A percentile compares a stretch with the other conserved stretches of the same genome.
phyloP scores from a whole-genome alignment of 139 green algal species.

The Coccomyxa sp. region DNA sequence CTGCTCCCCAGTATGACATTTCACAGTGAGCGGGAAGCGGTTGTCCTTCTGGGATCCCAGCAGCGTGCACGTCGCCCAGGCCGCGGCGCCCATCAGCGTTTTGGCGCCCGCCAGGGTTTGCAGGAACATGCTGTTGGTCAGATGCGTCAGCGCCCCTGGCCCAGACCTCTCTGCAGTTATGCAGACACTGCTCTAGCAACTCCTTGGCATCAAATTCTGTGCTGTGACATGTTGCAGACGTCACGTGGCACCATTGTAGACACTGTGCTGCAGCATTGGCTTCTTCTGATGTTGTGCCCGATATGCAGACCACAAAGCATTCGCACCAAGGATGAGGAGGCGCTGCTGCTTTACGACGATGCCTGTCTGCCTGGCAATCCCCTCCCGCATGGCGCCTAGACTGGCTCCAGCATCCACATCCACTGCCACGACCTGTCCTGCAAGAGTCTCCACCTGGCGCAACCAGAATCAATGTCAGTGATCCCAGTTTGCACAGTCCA shows the following conservation, averaged over 20 bases:
- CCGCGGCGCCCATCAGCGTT: background rate
- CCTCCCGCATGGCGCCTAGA: background rate
- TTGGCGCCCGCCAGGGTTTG: background rate
- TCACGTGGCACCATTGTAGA: background rate
- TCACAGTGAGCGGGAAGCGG: too few relatives aligned
- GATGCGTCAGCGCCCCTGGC: background rate
- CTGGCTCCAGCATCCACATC: background rate
- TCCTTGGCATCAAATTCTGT: background rate
- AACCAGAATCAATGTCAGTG: background rate
- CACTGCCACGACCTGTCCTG: background rate
- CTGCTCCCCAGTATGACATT: too few relatives aligned
- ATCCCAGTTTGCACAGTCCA: background rate
- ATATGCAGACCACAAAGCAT: background rate
- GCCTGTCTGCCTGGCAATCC: background rate
- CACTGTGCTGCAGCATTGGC: background rate
- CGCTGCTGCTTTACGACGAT: background rate
- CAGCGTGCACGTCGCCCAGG: background rate
- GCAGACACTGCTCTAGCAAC: background rate
- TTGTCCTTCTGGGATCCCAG: background rate
- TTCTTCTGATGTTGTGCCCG: background rate
- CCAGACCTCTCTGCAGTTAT: background rate
- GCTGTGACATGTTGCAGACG: background rate
- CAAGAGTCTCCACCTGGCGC: background rate
- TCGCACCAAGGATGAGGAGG: background rate
- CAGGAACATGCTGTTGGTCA: background rate